Evolutionary conservation across 2,329 filamentous ascomycete species (phyloP).

Genomic region (Diatrype stigma): DNA sequence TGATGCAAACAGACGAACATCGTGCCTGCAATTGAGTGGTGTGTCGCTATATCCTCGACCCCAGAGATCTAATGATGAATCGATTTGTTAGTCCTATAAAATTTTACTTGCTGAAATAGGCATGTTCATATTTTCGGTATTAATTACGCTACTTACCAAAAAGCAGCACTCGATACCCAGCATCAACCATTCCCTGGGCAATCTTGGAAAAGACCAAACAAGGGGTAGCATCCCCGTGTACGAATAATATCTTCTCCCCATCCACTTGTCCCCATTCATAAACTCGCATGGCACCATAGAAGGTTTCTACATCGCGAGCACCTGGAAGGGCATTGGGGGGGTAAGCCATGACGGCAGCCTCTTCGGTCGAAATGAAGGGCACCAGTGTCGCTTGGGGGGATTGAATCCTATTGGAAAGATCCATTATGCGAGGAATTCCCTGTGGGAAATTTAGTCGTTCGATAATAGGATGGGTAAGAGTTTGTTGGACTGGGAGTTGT

Average conservation of each 20-base stretch:
- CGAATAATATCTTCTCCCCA: conserved; percentile 25
- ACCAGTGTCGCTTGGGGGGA: conserved; percentile 25
- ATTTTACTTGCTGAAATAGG: not conserved
- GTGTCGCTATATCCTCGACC: conserved; percentile 23
- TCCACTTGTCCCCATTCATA: conserved; percentile 27
- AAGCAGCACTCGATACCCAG: conserved; percentile 26
- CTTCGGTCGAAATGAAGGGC: conserved; percentile 20
- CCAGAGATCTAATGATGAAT: conserved; percentile 18
- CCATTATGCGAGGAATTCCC: conserved; percentile 10
- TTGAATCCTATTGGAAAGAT: conserved; percentile 10
- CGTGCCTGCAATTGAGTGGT: conserved; percentile 15
- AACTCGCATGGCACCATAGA: conserved; percentile 26
- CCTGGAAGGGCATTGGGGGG: conserved; percentile 25
- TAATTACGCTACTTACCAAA: conserved; percentile 18
- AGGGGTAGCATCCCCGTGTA: conserved; percentile 27
- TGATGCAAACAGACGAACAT: conserved; percentile 14
- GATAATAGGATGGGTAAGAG: not conserved
- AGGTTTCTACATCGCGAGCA: conserved; percentile 24
- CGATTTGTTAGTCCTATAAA: conserved; percentile 1
- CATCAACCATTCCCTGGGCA: conserved; percentile 20
- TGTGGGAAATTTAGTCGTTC: not conserved
- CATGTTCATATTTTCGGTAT: not conserved
- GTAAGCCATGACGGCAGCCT: conserved; percentile 22
- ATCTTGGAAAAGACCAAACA: conserved; percentile 19
- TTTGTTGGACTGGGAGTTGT: not conserved